These are phyloP conservation scores for Penicillium concentricum DNA, from an alignment of 2,329 filamentous ascomycete species.

Conservation along the genomic window DNA sequence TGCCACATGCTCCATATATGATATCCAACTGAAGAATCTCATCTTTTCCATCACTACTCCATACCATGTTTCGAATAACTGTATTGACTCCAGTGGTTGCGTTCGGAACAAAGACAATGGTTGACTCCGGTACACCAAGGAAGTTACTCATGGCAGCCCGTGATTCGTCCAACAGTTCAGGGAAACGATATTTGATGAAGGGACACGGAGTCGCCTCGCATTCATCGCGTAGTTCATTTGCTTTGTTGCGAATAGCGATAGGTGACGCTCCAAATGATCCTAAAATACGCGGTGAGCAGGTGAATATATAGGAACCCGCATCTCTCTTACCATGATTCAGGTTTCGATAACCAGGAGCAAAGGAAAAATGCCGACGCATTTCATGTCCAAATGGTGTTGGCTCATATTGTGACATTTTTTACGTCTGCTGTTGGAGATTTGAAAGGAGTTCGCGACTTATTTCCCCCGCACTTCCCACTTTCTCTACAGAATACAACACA, in stretches of 20 bases:
- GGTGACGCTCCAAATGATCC: conserved; percentile 55
- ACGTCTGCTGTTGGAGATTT: no score
- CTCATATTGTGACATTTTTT: conserved; percentile 6
- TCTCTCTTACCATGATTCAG: conserved; percentile 66
- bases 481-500: conserved; percentile 7
- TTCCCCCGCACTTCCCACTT: not conserved
- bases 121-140: conserved; percentile 63
- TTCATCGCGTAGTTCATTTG: conserved; percentile 42
- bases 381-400: conserved; percentile 46
- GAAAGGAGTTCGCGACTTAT: not conserved
- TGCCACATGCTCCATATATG: conserved; percentile 72
- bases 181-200: conserved; percentile 69
- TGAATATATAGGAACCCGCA: not conserved
- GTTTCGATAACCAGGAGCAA: conserved; percentile 63
- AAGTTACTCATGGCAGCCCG: conserved; percentile 63
- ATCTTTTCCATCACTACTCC: conserved; percentile 59
- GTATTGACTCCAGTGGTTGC: conserved; percentile 68
- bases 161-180: conserved; percentile 60
- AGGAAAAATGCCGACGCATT: conserved; percentile 61
- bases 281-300: not conserved
- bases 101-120: conserved; percentile 72
- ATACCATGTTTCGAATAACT: conserved; percentile 69
- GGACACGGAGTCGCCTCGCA: conserved; percentile 66
- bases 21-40: conserved; percentile 64
- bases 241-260: conserved; percentile 53